phyloP scores from a whole-genome alignment of 441 rosid species.

The Erodium moschatum region DNA sequence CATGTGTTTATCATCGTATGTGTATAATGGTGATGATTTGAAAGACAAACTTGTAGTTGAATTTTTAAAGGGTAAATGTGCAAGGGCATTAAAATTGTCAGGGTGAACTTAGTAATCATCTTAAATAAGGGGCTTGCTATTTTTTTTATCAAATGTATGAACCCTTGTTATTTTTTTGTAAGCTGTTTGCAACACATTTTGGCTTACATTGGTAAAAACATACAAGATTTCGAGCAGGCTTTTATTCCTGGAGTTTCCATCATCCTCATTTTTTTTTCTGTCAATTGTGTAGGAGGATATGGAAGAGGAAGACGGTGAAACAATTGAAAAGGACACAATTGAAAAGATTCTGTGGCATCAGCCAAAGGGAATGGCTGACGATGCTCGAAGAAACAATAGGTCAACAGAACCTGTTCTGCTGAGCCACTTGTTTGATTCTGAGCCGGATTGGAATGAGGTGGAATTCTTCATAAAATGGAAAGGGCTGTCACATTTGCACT shows the following conservation, averaged over 20 bases:
- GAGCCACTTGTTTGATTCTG: constrained; percentile 67
- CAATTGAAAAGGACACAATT: constrained; percentile 83
- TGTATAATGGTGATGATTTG: not conserved
- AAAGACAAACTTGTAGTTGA: constrained; percentile 7
- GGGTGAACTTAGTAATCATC: not conserved
- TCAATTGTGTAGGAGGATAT: constrained; percentile 59
- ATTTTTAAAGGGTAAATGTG: not conserved
- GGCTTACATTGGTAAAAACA: constrained; percentile 3
- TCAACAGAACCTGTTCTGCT: constrained; percentile 63
- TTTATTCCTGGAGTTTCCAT: not conserved
- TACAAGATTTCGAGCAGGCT: not conserved
- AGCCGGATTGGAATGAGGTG: constrained; percentile 79
- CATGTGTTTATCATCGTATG: constrained; percentile 1
- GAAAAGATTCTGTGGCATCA: constrained; percentile 99
- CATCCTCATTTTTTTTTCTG: not conserved
- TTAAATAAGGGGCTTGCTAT: constrained; percentile 5
- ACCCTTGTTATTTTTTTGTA: not conserved
- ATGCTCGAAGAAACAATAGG: constrained; percentile 46
- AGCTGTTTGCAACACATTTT: not conserved
- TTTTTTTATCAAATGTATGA: not conserved
- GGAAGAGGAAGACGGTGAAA: constrained; percentile 92
- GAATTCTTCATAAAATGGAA: constrained; percentile 98
- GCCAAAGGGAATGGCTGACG: constrained; percentile 78
- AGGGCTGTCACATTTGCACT: constrained; percentile 97
- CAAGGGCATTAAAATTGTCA: not conserved